Base-by-base conservation (phyloP, 2,329 filamentous ascomycete species). In the Alternaria viburni region DNA sequence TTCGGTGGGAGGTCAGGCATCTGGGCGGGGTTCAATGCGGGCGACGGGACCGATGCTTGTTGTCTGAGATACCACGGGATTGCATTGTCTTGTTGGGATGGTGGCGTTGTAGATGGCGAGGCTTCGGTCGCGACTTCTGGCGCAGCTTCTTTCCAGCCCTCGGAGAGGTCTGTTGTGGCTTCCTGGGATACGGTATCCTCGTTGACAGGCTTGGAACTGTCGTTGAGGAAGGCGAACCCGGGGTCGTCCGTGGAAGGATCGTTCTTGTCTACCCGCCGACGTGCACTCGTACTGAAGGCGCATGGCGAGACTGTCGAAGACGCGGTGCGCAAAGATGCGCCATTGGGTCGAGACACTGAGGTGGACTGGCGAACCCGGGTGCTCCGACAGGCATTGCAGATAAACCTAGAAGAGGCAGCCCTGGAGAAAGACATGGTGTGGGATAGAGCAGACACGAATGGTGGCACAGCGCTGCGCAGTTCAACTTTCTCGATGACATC, bases 1-100 rank as follows among this genome's bases (percentile, higher is more conserved):
- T 90, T 85, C 2, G 85, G 81, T 0, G 94, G 94, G 1, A 91
- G 81, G 17, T 87, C 83, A 28, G 90, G 90, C 19, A 92, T 82
- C 51, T 82, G 79, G 72, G 90, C 88, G 52, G 84, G 82, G 36
- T 85, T 81, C 54, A 84, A 82, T 12, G 56, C 47, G 44, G 87
- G 73, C 5, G 82, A 66, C 32, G 64, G 76, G 1, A 69, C 54
- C 6, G 65, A 64, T 23, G 65, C 59, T n/a, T 74, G 76, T 75
- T 96, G 89, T 49, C 62, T 65, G 26, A 97, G 88, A 79, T 97
- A 98, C 96, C 96, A 98, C 6, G 92, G 92, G 8, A 89, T 79
- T 57, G 76, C 65, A 30, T 64, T 56, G 15, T 68, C 50, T 25
- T 65, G 47, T 3, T 62, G 9, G 21, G 61, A 13, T 19, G 58